Percentiles rank a stretch among this genome's conserved stretches.
Evolutionary conservation across 352 stramenopile genomes (phyloP).

Genomic region (Stramenopiles sp.): DNA sequence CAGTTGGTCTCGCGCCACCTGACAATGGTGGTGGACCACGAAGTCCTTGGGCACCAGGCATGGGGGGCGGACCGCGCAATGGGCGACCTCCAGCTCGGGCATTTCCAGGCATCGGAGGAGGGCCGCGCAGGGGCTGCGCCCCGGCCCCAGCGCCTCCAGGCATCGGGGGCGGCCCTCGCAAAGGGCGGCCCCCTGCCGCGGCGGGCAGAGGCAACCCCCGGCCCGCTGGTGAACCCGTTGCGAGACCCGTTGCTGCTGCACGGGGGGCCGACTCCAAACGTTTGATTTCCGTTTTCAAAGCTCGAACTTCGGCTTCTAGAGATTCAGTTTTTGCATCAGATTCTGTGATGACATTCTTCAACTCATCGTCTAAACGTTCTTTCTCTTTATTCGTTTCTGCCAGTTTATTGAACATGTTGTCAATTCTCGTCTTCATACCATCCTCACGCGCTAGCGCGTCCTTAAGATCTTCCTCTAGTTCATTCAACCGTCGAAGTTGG

Average conservation of each 20-base stretch:
- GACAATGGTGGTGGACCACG: conserved; percentile 4
- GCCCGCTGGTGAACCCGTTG: neutral
- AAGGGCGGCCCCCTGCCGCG: neutral
- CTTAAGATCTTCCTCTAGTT: conserved; percentile 9
- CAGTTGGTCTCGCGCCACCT: neutral
- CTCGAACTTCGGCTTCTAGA: neutral
- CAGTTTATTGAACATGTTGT: conserved; percentile 13
- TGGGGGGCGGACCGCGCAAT: neutral
- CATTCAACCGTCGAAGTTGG: neutral
- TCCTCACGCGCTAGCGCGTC: conserved; percentile 7
- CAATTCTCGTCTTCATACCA: conserved; percentile 12
- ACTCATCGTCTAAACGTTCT: neutral
- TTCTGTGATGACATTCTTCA: neutral
- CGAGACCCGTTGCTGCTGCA: neutral
- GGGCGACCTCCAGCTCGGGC: neutral
- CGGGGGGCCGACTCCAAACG: neutral
- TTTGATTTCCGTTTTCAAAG: neutral
- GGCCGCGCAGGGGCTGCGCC: neutral
- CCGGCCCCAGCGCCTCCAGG: neutral
- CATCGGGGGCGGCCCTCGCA: neutral
- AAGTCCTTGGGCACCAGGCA: neutral
- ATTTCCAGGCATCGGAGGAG: neutral
- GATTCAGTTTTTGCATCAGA: neutral
- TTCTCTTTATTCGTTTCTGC: neutral
- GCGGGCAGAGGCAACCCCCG: neutral